A percentile compares a stretch with the other conserved stretches of the same genome.
Conservation (phyloP, 2,329 filamentous ascomycete genomes). For the Phialophora tarda region DNA sequence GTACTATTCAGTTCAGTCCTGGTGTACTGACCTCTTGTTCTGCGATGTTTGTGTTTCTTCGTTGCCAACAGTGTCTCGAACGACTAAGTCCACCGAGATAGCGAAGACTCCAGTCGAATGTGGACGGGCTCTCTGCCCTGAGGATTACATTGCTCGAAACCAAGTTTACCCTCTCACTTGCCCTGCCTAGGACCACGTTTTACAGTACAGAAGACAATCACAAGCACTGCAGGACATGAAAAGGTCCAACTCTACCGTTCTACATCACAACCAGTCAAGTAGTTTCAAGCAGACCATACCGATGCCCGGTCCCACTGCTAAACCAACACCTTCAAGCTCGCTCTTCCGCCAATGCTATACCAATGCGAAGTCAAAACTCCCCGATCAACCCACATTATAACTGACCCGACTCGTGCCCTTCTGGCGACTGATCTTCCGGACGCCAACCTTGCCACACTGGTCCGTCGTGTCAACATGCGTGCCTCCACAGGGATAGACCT, state of each 20-base stretch:
- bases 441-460: slow-evolving; percentile 64
- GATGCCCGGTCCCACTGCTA: not conserved
- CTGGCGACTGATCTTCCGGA: slow-evolving; percentile 69
- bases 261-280: not conserved
- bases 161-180: too few species aligned
- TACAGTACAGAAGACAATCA: not conserved
- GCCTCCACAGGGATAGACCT: slow-evolving; percentile 75
- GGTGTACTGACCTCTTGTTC: not conserved
- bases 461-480: slow-evolving; percentile 71
- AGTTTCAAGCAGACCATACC: not conserved
- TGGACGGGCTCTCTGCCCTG: not conserved
- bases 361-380: not conserved
- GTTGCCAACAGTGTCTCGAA: not conserved
- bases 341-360: not conserved
- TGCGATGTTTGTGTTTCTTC: not conserved
- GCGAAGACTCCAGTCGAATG: not conserved
- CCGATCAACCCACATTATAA: slow-evolving; percentile 45
- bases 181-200: not conserved
- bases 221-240: not conserved
- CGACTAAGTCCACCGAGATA: not conserved
- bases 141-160: not conserved
- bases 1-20: not conserved
- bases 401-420: slow-evolving; percentile 68
- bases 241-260: not conserved
- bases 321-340: not conserved